These are phyloP conservation scores for Stygiomarasmius scandens DNA, from an alignment of 1,284 basidiomycete genomes.

Conservation along the genomic window DNA sequence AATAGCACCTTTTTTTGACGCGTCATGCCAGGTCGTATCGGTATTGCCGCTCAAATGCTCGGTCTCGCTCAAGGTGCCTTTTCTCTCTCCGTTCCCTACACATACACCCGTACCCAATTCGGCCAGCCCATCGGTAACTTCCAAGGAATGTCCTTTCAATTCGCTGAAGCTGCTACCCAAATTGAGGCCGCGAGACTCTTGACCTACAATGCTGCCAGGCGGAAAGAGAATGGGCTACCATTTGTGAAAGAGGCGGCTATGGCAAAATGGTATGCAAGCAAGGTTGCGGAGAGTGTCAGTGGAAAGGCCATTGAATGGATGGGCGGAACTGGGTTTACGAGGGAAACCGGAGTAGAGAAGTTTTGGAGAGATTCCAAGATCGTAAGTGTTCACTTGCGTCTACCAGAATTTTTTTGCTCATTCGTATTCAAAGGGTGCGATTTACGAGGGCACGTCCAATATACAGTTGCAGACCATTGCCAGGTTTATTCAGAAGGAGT, in stretches of 20 bases:
- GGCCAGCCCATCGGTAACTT: constrained; percentile 91
- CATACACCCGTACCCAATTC: constrained; percentile 93
- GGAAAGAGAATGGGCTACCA: constrained; percentile 85
- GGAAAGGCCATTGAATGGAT: constrained; percentile 96
- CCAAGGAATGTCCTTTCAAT: constrained; percentile 97
- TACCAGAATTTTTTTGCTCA: constrained; percentile 1
- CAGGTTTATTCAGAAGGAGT: constrained; percentile 61
- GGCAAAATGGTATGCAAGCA: constrained; percentile 91
- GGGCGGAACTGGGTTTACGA: constrained; percentile 82
- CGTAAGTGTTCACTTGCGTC: constrained; percentile 52
- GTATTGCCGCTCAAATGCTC: constrained; percentile 96
- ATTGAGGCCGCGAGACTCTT: constrained; percentile 92
- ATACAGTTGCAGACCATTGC: constrained; percentile 87
- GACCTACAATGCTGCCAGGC: constrained; percentile 95
- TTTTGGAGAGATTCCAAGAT: constrained; percentile 87
- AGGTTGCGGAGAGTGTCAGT: constrained; percentile 87
- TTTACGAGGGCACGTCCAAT: constrained; percentile 95
- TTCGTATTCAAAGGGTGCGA: constrained; percentile 68
- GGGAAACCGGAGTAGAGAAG: constrained; percentile 84
- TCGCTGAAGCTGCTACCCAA: constrained; percentile 86
- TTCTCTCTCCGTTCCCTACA: constrained; percentile 90
- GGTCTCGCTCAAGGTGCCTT: constrained; percentile 98
- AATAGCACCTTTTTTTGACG: no score
- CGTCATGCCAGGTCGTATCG: constrained; percentile 70
- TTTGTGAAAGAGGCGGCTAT: constrained; percentile 97